Evolutionary conservation across 2,329 filamentous ascomycete species (phyloP).

Genomic region (Gaeumannomyces tritici): DNA sequence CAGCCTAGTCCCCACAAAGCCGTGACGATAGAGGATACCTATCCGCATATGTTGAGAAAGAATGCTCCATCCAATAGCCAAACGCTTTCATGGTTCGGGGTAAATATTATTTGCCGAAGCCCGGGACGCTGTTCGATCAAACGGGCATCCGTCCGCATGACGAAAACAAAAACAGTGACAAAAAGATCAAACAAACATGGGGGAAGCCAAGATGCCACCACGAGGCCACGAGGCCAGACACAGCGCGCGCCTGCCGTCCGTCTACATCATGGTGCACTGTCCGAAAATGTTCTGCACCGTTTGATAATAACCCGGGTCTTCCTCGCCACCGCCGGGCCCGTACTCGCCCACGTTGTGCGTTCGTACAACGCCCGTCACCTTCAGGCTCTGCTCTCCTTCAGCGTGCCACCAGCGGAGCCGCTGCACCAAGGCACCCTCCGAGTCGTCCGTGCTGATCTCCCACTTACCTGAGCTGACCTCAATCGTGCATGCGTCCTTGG

Average conservation of each 20-base stretch:
- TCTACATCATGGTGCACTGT: constrained; percentile 44
- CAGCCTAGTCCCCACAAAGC: neutral
- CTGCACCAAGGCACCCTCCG: constrained; percentile 61
- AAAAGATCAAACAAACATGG: neutral
- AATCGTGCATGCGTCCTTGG: constrained; percentile 60
- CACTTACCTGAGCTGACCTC: constrained; percentile 80
- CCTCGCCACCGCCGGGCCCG: constrained; percentile 48
- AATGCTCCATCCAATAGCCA: neutral
- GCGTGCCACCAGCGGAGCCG: constrained; percentile 87
- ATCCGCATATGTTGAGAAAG: neutral
- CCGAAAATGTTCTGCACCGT: constrained; percentile 36
- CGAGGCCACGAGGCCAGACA: no score
- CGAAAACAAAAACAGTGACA: neutral
- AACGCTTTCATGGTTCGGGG: neutral
- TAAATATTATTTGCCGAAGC: neutral
- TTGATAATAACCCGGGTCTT: constrained; percentile 66
- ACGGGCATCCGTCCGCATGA: neutral
- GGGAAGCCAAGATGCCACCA: no score
- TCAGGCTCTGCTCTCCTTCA: constrained; percentile 72
- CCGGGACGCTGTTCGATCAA: neutral
- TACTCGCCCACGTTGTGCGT: constrained; percentile 42
- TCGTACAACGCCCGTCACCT: constrained; percentile 63
- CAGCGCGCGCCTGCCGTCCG: neutral
- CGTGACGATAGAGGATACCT: neutral
- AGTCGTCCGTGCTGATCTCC: constrained; percentile 68